A percentile compares a stretch with the other conserved stretches of the same genome.
phyloP scores from a whole-genome alignment of 192 early-diverging fungal species.

The Spizellomyces sp. region DNA sequence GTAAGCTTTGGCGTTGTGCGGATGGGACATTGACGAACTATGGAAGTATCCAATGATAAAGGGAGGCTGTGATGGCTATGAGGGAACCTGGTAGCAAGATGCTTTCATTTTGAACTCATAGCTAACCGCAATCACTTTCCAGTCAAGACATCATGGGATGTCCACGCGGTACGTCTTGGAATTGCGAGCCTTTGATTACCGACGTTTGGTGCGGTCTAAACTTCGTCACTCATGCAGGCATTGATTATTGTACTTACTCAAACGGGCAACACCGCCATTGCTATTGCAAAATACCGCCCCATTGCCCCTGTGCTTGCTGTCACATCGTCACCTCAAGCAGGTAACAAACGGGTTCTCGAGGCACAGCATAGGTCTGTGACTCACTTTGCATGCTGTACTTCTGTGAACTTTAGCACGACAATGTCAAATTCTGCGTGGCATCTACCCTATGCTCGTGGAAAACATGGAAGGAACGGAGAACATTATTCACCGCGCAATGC shows the following conservation, averaged over 20 bases:
- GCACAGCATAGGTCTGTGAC: not conserved
- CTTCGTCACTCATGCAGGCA: conserved; percentile 30
- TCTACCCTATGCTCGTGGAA: conserved; percentile 55
- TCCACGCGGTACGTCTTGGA: conserved; percentile 52
- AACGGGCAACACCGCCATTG: conserved; percentile 81
- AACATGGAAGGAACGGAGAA: conserved; percentile 56
- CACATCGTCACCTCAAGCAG: conserved; percentile 62
- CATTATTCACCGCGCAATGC: conserved; percentile 57
- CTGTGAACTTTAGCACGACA: conserved; percentile 39
- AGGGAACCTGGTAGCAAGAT: too few relatives aligned
- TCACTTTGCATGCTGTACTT: not conserved
- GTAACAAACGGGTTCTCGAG: conserved; percentile 8
- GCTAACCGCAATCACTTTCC: not conserved
- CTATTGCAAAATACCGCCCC: conserved; percentile 94
- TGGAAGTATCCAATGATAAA: too few relatives aligned
- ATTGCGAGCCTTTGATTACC: not conserved
- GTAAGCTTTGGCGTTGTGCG: conserved; percentile 23
- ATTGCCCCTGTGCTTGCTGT: conserved; percentile 89
- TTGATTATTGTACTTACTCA: conserved; percentile 88
- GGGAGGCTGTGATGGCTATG: too few relatives aligned
- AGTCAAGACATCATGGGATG: conserved; percentile 51
- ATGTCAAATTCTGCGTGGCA: conserved; percentile 53
- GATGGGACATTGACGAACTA: conserved; percentile 30
- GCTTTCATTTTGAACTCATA: not conserved
- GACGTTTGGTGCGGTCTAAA: too few relatives aligned